Evolutionary conservation across 1,284 basidiomycete genomes (phyloP).

Genomic region (Cutaneotrichosporon dermatis): DNA sequence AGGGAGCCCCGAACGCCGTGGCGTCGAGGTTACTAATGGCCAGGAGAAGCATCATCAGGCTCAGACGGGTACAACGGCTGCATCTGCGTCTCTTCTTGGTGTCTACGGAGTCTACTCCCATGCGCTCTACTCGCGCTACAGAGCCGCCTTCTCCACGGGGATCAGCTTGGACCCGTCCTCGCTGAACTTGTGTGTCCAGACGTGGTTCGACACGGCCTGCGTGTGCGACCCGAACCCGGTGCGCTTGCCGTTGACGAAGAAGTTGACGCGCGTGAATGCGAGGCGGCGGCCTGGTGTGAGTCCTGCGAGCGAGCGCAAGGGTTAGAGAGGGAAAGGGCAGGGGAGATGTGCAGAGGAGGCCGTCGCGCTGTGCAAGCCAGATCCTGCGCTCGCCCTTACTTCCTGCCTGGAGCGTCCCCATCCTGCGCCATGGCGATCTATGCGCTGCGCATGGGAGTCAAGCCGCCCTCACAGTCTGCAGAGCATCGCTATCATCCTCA

Average conservation of each 20-base stretch:
- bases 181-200: conserved; percentile 6
- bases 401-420: too few species aligned
- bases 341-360: too few species aligned
- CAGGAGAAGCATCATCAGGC: too few species aligned
- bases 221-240: conserved; percentile 15
- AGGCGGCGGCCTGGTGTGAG: conserved; percentile 10
- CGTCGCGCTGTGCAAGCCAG: background rate
- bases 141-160: background rate
- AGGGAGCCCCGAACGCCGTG: too few species aligned
- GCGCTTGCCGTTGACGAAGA: conserved; percentile 11
- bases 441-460: too few species aligned
- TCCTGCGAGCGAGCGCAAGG: background rate
- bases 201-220: conserved; percentile 1
- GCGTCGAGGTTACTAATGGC: too few species aligned
- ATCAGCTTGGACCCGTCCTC: conserved; percentile 7
- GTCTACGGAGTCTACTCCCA: background rate
- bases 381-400: too few species aligned
- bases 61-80: too few species aligned
- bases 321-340: background rate
- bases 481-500: too few species aligned
- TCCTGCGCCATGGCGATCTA: too few species aligned
- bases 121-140: background rate
- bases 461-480: too few species aligned
- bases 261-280: conserved; percentile 15
- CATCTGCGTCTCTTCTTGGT: too few species aligned